These are phyloP conservation scores for Aspergillus bertholletiae DNA, from an alignment of 495 filamentous ascomycete species.

Conservation along the genomic window DNA sequence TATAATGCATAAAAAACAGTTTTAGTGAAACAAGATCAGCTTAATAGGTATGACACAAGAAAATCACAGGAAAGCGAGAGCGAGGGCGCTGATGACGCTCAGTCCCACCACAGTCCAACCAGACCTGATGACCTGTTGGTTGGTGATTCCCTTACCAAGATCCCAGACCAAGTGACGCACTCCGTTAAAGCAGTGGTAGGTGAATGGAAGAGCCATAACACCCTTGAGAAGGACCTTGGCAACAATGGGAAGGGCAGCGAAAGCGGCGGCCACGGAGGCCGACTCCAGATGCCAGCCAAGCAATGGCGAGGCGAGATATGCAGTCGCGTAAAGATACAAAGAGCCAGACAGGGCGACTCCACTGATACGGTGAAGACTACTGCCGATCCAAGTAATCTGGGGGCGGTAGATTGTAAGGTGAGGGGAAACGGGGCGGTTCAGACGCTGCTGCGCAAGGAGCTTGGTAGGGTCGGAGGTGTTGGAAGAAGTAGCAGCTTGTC, in stretches of 20 bases:
- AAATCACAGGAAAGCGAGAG: constrained; percentile 55
- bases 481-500: constrained; percentile 55
- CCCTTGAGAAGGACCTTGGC: constrained; percentile 73
- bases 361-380: constrained; percentile 75
- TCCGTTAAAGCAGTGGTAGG: constrained; percentile 83
- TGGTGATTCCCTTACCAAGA: constrained; percentile 62
- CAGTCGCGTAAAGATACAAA: constrained; percentile 78
- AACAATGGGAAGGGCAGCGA: constrained; percentile 66
- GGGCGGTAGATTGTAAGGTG: constrained; percentile 88
- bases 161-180: constrained; percentile 91
- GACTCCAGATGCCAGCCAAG: constrained; percentile 85
- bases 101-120: constrained; percentile 74
- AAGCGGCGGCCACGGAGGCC: constrained; percentile 70
- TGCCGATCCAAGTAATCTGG: constrained; percentile 81
- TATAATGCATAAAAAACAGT: constrained; percentile 22
- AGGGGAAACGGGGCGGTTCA: constrained; percentile 77
- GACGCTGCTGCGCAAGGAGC: constrained; percentile 83
- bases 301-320: constrained; percentile 78
- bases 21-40: constrained; percentile 22
- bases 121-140: constrained; percentile 66
- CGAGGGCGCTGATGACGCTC: constrained; percentile 58
- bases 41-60: constrained; percentile 40
- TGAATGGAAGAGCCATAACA: constrained; percentile 73
- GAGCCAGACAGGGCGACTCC: constrained; percentile 66
- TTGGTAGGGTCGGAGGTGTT: constrained; percentile 54